These are phyloP conservation scores for Cyclotella kingstonii DNA, from an alignment of 108 stramenopile genomes.

Conservation along the genomic window DNA sequence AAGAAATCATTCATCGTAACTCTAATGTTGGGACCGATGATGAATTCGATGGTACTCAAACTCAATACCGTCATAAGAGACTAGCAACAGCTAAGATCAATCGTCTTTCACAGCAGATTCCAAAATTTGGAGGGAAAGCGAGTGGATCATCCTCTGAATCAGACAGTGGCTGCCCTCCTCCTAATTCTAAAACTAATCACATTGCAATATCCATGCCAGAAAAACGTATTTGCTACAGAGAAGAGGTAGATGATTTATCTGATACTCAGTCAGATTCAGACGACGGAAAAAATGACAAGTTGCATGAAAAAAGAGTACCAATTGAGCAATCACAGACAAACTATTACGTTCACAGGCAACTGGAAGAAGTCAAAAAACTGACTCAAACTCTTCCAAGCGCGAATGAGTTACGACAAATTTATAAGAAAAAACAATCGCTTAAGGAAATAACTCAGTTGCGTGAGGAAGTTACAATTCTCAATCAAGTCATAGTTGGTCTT, in stretches of 20 bases:
- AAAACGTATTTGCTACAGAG: too few species aligned
- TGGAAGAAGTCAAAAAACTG: slow-evolving; percentile 21
- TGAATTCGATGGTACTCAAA: slow-evolving; percentile 28
- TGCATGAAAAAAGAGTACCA: neutral
- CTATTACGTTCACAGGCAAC: slow-evolving; percentile 18
- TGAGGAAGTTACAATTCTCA: too few species aligned
- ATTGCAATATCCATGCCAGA: neutral
- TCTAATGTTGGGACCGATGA: slow-evolving; percentile 9
- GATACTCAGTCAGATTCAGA: slow-evolving; percentile 12
- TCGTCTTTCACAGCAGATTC: slow-evolving; percentile 32
- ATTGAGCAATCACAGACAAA: slow-evolving; percentile 23
- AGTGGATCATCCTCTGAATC: neutral
- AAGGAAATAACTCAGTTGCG: slow-evolving; percentile 19
- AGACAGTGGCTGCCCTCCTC: neutral
- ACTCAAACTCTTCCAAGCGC: slow-evolving; percentile 12
- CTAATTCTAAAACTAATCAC: neutral
- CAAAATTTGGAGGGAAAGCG: neutral
- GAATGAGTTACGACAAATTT: slow-evolving; percentile 17
- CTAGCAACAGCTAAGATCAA: slow-evolving; percentile 9
- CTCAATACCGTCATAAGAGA: slow-evolving; percentile 7
- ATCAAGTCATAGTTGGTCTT: too few species aligned
- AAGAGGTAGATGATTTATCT: neutral
- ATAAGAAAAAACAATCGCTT: slow-evolving; percentile 14
- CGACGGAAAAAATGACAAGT: slow-evolving; percentile 2
- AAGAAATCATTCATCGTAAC: too few species aligned